Percentiles rank a stretch among this genome's conserved stretches.
Conservation (phyloP, 495 filamentous ascomycete species). For the Talaromyces thailandensis region DNA sequence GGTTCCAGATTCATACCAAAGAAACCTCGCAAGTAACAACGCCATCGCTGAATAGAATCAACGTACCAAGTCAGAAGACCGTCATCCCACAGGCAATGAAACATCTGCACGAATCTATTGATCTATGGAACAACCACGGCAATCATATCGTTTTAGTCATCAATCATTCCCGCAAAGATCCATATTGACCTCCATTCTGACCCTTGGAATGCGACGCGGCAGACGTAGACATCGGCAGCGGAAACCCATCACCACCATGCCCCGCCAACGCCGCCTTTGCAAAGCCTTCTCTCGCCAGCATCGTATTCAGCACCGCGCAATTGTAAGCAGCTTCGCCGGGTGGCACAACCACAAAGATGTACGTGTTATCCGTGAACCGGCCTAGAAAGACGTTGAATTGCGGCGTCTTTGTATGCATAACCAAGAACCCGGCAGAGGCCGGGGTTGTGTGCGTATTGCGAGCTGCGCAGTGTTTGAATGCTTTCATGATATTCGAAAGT, state of each 20-base stretch:
- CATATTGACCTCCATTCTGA: slow-evolving; percentile 9
- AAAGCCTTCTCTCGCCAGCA: slow-evolving; percentile 75
- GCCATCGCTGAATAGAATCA: not conserved
- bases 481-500: slow-evolving; percentile 92
- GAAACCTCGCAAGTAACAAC: not conserved
- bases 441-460: slow-evolving; percentile 43
- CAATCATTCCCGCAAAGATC: not conserved
- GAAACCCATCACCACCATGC: slow-evolving; percentile 35
- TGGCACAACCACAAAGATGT: slow-evolving; percentile 82
- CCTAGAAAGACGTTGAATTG: slow-evolving; percentile 87
- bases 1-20: not conserved
- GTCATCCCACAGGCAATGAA: not conserved
- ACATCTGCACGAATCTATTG: not conserved
- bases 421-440: slow-evolving; percentile 50
- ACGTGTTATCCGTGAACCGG: slow-evolving; percentile 92
- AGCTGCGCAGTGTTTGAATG: slow-evolving; percentile 79
- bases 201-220: slow-evolving; percentile 22
- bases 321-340: slow-evolving; percentile 84
- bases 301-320: slow-evolving; percentile 78
- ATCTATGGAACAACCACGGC: not conserved
- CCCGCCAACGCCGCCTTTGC: slow-evolving; percentile 31
- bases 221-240: slow-evolving; percentile 23
- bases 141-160: not conserved
- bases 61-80: not conserved
- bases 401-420: slow-evolving; percentile 58